Conservation (phyloP, 75 land plant species). For the Cunninghamia lanceolata region DNA sequence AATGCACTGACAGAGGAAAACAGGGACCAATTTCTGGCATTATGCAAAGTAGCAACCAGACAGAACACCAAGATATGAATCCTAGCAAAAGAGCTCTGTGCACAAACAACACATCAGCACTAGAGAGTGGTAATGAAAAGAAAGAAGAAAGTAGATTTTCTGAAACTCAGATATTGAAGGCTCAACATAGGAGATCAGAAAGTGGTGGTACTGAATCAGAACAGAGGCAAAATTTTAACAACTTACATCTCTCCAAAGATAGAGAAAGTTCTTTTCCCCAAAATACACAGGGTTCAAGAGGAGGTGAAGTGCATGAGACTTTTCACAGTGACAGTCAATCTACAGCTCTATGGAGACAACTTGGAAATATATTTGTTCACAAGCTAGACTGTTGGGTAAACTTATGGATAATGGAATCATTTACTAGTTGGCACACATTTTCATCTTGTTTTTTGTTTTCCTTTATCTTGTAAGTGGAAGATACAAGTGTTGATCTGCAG, state of each 20-base stretch:
- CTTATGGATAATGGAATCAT: background rate
- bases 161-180: conserved; percentile 2
- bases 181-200: conserved; percentile 9
- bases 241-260: background rate
- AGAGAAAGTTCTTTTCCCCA: background rate
- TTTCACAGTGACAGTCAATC: background rate
- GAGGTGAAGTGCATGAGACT: background rate
- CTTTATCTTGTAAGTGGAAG: background rate
- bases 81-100: background rate
- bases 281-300: background rate
- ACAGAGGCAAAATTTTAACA: background rate
- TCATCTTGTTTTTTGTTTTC: background rate
- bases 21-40: background rate
- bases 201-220: conserved; percentile 4
- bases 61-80: background rate
- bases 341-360: background rate
- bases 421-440: background rate
- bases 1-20: background rate
- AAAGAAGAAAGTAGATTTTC: background rate
- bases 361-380: background rate
- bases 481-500: conserved; percentile 26
- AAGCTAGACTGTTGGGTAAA: conserved; percentile 12
- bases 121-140: background rate
- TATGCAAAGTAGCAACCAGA: background rate
- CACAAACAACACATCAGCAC: background rate